Percentiles rank a stretch among this genome's conserved stretches.
These are phyloP conservation scores for Backusella australiensis DNA, from an alignment of 192 early-diverging fungal genomes.

Conservation along the genomic window DNA sequence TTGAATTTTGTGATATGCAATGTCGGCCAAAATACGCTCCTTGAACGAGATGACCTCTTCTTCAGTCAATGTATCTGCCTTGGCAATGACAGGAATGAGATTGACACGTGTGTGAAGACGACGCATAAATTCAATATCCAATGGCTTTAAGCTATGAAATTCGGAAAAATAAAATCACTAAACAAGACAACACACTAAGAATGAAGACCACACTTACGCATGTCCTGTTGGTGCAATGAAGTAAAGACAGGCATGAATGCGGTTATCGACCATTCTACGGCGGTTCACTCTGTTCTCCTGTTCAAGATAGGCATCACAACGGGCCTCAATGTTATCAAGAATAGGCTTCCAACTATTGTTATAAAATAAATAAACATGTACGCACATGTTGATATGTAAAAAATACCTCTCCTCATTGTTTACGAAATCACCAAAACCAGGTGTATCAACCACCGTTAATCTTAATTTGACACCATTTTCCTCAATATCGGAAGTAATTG, in stretches of 20 bases:
- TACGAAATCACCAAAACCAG: conserved; percentile 97
- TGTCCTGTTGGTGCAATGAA: conserved; percentile 98
- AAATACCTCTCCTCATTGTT: conserved; percentile 93
- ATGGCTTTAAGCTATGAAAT: conserved; percentile 64
- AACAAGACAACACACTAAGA: not conserved
- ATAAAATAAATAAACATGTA: not conserved
- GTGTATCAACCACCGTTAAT: conserved; percentile 95
- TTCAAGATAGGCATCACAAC: conserved; percentile 89
- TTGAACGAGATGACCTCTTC: conserved; percentile 83
- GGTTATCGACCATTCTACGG: conserved; percentile 88
- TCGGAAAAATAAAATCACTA: not conserved
- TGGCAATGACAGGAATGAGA: conserved; percentile 87
- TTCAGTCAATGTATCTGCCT: conserved; percentile 87
- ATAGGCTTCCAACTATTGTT: conserved; percentile 91
- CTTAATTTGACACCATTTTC: conserved; percentile 94
- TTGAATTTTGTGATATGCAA: conserved; percentile 79
- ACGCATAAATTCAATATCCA: conserved; percentile 97
- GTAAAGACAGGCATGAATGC: conserved; percentile 93
- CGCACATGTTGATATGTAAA: not conserved
- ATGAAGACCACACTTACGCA: conserved; percentile 45
- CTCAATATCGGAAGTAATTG: conserved; percentile 88
- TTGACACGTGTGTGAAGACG: conserved; percentile 85
- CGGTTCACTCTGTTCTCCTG: conserved; percentile 92
- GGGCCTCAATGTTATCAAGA: conserved; percentile 91
- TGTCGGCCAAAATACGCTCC: conserved; percentile 81